phyloP scores from a whole-genome alignment of 371 early-diverging fungal species.

The Syncephalis fuscata region DNA sequence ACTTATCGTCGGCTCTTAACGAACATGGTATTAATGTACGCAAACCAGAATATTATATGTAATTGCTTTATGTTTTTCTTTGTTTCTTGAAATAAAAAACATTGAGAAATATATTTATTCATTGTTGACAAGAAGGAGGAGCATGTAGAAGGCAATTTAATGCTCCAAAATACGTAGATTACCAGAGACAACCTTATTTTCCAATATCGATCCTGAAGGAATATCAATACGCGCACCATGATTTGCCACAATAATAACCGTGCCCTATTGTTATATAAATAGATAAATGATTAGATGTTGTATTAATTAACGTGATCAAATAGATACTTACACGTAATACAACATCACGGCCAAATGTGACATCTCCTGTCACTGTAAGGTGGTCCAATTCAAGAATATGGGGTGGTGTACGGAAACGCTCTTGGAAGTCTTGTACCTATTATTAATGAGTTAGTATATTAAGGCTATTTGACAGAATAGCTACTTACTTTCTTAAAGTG shows the following conservation, averaged over 20 bases:
- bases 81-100: too few relatives aligned
- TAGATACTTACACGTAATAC: constrained; percentile 8
- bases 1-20: constrained; percentile 70
- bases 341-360: constrained; percentile 91
- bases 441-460: neutral
- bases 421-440: constrained; percentile 3
- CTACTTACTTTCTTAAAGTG: constrained; percentile 93
- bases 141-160: constrained; percentile 10
- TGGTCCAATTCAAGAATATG: constrained; percentile 97
- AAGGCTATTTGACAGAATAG: constrained; percentile 7
- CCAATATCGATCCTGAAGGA: constrained; percentile 94
- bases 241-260: constrained; percentile 98
- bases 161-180: constrained; percentile 83
- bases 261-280: constrained; percentile 55
- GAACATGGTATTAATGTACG: constrained; percentile 91
- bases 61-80: neutral
- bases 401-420: constrained; percentile 87
- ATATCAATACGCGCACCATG: constrained; percentile 92
- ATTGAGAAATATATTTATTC: too few relatives aligned
- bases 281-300: neutral
- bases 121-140: too few relatives aligned
- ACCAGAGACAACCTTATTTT: constrained; percentile 97
- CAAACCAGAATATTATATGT: constrained; percentile 82
- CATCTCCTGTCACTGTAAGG: constrained; percentile 97
- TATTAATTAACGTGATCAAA: too few relatives aligned